Evolutionary conservation across 116 monocot genomes (phyloP).

Genomic region (Zostera marina): DNA sequence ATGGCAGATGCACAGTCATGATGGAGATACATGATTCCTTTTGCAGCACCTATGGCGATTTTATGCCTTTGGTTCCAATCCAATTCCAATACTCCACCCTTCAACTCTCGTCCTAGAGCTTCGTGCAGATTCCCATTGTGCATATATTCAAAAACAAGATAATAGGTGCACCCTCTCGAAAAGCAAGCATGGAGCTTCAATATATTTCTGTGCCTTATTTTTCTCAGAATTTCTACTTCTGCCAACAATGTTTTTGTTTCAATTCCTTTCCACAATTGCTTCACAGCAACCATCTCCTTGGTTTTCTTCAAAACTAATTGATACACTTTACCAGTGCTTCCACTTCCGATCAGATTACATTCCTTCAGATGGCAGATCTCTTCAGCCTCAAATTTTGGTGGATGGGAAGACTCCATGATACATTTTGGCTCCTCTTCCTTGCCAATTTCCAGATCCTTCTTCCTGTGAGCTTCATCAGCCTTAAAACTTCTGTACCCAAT

Average conservation of each 20-base stretch:
- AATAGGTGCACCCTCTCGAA: constrained; percentile 28
- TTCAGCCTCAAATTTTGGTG: constrained; percentile 47
- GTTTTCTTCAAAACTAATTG: constrained; percentile 38
- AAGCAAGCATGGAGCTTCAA: constrained; percentile 60
- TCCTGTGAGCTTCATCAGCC: constrained; percentile 20
- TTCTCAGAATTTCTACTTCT: constrained; percentile 59
- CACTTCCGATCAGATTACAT: constrained; percentile 62
- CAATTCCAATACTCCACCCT: constrained; percentile 30
- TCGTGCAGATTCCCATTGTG: constrained; percentile 61
- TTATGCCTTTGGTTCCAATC: constrained; percentile 60
- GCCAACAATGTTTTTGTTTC: constrained; percentile 21
- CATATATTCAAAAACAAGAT: constrained; percentile 72
- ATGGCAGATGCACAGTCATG: constrained; percentile 70
- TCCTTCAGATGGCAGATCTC: constrained; percentile 50
- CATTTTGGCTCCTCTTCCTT: constrained; percentile 18
- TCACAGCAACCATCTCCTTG: constrained; percentile 56
- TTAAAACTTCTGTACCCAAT: constrained; percentile 43
- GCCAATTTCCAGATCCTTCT: constrained; percentile 19
- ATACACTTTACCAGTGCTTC: constrained; percentile 67
- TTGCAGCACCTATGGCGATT: constrained; percentile 64
- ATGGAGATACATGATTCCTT: constrained; percentile 79
- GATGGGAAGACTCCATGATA: constrained; percentile 54
- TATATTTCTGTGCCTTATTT: constrained; percentile 76
- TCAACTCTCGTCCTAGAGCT: constrained; percentile 38
- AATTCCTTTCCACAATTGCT: constrained; percentile 37